Base-by-base conservation (phyloP, 2,329 filamentous ascomycete species). In the Pseudocercospora crystallina region DNA sequence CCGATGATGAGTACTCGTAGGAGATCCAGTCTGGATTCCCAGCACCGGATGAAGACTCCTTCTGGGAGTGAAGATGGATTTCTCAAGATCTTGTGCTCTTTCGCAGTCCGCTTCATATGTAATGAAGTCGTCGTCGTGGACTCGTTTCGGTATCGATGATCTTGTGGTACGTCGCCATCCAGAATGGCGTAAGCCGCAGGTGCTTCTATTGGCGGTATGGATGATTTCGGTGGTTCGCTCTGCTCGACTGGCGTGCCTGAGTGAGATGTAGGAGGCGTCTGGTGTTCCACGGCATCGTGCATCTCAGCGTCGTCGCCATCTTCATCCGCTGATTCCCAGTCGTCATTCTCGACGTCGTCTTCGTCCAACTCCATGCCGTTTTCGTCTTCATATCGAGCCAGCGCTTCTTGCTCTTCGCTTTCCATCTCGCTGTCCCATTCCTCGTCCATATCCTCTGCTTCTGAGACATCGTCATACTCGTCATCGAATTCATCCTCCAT, bases 1-100 rank as follows among this genome's bases (percentile, higher is more conserved):
- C 81, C 81, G 40, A 84, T 71, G 47, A 84, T 78, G 3, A 84
- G 66, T 12, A 81, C 77, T 9, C 81, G 77, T 8, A 84, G 63
- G 8, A 84, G 72, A 61, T 84, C 80, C 37, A 83, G 73, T 15
- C 80, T 73, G 2, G 75, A 76, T 53, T 83, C 81, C 77, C 80
- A 85, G 1, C 78, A 77, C 31, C 81, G 75, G 2, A 83, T 77
- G 58, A 77, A 82, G 40, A 84, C 80, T 2, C 76, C 76, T 2
- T 73, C 65, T 0, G 81, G 81, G 2, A 85, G 69, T 0, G 80
- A 77, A 8, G 47, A 53, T 10, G 61, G 56, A 10, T 66, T 70
- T 10, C 71, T 67, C 1, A 84, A 71, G n/a, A 84, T 83, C 45
- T 75, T 73, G 64, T 83, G 80, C 60, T 84, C 82, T 61, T 80